phyloP scores from a whole-genome alignment of 306 rosid genomes.

The Cicer chorassanicum region DNA sequence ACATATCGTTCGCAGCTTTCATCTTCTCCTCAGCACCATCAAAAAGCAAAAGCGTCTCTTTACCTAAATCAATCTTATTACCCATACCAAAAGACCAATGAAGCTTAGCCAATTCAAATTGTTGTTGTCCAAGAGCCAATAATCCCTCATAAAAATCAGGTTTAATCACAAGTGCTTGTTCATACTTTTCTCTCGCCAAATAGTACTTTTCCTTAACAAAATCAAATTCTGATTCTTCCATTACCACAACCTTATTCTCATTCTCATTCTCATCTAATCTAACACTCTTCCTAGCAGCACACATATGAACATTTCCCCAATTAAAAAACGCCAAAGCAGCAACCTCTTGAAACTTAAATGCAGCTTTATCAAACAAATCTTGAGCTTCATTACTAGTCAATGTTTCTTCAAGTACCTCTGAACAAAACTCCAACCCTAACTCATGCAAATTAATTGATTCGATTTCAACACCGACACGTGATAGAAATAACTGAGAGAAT shows the following conservation, averaged over 20 bases:
- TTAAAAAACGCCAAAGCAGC: conserved; percentile 94
- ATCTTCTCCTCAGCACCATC: conserved; percentile 90
- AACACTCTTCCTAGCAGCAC: conserved; percentile 90
- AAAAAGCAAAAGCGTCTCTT: conserved; percentile 76
- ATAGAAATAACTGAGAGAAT: conserved; percentile 88
- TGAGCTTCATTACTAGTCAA: conserved; percentile 95
- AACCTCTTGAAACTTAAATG: conserved; percentile 94
- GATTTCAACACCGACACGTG: conserved; percentile 76
- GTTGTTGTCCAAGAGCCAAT: conserved; percentile 88
- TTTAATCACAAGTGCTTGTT: conserved; percentile 80
- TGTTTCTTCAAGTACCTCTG: conserved; percentile 94
- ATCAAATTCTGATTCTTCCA: conserved; percentile 63
- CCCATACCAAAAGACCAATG: conserved; percentile 90
- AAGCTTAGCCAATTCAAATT: conserved; percentile 97
- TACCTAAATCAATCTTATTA: conserved; percentile 74
- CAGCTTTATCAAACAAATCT: conserved; percentile 83
- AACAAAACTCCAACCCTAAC: conserved; percentile 94
- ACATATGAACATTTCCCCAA: conserved; percentile 97
- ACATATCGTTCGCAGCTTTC: conserved; percentile 89
- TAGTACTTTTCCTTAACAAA: conserved; percentile 94
- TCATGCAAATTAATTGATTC: conserved; percentile 77
- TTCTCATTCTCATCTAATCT: conserved; percentile 84
- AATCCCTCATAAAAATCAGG: conserved; percentile 95
- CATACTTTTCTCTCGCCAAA: conserved; percentile 84
- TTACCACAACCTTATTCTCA: conserved; percentile 57